These are phyloP conservation scores for Tuber borchii DNA, from an alignment of 495 filamentous ascomycete species.

Conservation along the genomic window DNA sequence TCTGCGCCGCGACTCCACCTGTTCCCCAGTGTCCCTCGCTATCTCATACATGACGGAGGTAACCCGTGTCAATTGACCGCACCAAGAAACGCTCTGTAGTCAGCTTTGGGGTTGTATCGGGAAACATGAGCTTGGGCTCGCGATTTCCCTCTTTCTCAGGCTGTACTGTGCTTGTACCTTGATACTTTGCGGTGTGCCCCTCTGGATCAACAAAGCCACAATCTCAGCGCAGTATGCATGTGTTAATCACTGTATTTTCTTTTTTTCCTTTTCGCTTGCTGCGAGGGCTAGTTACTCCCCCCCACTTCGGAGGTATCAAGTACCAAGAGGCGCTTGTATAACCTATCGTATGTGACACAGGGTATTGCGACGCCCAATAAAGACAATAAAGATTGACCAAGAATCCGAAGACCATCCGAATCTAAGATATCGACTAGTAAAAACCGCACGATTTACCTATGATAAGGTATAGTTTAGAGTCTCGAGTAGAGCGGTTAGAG, in stretches of 20 bases:
- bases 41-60: neutral
- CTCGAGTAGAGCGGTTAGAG: neutral
- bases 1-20: neutral
- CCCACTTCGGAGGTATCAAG: slow-evolving; percentile 8
- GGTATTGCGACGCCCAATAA: neutral
- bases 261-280: slow-evolving; percentile 14
- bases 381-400: neutral
- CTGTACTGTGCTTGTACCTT: no score
- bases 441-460: neutral
- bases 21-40: neutral
- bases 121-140: neutral
- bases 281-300: slow-evolving; percentile 14
- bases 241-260: slow-evolving; percentile 5
- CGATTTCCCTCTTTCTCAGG: neutral
- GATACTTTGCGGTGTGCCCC: neutral
- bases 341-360: neutral
- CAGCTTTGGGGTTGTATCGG: neutral
- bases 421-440: neutral
- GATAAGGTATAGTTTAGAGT: neutral
- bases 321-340: neutral
- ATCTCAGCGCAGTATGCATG: slow-evolving; percentile 13
- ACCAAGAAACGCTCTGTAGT: neutral
- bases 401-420: neutral
- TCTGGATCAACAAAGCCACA: slow-evolving; percentile 20
- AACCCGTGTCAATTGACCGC: neutral